phyloP scores from a whole-genome alignment of 2,329 filamentous ascomycete species.

The Cladosporium sp. region DNA sequence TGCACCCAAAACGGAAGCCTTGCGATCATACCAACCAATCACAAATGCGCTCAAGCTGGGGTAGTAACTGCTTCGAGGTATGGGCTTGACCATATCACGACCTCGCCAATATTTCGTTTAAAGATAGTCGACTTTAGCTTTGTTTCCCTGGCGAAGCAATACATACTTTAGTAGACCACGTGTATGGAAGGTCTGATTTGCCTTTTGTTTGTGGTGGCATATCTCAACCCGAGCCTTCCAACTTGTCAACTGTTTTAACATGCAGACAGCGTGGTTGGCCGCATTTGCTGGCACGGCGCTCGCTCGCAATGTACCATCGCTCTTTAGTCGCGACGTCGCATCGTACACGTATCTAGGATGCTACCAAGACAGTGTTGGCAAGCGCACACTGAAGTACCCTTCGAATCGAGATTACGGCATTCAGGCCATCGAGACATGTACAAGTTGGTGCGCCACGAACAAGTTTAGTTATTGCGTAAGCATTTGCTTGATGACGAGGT shows the following conservation, averaged over 20 bases:
- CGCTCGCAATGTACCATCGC: neutral
- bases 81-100: neutral
- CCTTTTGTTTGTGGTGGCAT: neutral
- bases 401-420: constrained; percentile 25
- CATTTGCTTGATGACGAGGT: neutral
- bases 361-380: constrained; percentile 27
- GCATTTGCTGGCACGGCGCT: neutral
- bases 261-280: neutral
- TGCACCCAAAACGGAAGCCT: neutral
- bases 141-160: neutral
- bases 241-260: neutral
- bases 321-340: neutral
- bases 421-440: constrained; percentile 32
- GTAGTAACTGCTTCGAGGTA: neutral
- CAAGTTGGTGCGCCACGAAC: constrained; percentile 29
- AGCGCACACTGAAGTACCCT: constrained; percentile 28
- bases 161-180: neutral
- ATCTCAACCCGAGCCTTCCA: neutral
- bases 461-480: constrained; percentile 31
- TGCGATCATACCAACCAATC: neutral
- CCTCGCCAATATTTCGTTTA: neutral
- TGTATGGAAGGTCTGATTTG: neutral
- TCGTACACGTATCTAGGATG: constrained; percentile 32
- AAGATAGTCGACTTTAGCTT: neutral
- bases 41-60: neutral